These are phyloP conservation scores for Tetradesmus obliquus DNA, from an alignment of 139 green algal species.

Conservation along the genomic window DNA sequence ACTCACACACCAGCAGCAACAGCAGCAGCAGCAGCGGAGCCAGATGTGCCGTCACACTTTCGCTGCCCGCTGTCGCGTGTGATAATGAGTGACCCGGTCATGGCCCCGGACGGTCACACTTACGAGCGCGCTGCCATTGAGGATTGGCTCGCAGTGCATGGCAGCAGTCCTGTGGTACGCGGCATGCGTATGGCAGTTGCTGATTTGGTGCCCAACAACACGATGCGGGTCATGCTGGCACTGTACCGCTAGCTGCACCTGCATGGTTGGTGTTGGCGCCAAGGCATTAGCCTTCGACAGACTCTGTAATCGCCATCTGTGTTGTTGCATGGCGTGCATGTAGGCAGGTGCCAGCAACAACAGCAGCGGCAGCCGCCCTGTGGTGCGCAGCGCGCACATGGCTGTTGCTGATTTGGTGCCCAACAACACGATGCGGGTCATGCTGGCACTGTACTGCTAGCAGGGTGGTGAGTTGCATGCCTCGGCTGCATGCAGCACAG, in stretches of 20 bases:
- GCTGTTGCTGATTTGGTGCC: not conserved
- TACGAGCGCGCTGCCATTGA: slow-evolving; percentile 66
- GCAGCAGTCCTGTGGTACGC: not conserved
- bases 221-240: slow-evolving; percentile 26
- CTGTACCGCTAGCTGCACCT: slow-evolving; percentile 13
- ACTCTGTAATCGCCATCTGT: slow-evolving; percentile 67
- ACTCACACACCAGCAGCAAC: not conserved
- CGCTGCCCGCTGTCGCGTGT: slow-evolving; percentile 40
- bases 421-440: not conserved
- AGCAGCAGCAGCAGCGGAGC: slow-evolving; percentile 22
- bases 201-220: slow-evolving; percentile 34
- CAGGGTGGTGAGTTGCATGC: no score
- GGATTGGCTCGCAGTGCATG: slow-evolving; percentile 48
- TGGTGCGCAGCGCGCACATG: not conserved
- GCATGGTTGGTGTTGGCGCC: not conserved
- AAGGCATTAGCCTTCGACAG: slow-evolving; percentile 61
- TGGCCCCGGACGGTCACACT: slow-evolving; percentile 60
- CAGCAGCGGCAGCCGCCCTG: not conserved
- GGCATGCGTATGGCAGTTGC: not conserved
- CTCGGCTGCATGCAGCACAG: not conserved
- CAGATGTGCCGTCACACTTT: slow-evolving; percentile 44
- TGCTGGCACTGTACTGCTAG: not conserved
- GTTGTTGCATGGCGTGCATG: slow-evolving; percentile 74
- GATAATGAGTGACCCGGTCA: slow-evolving; percentile 63
- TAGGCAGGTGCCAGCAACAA: slow-evolving; percentile 45